Base-by-base conservation (phyloP, 106 monocot genomes). In the Phalaenopsis equestris region DNA sequence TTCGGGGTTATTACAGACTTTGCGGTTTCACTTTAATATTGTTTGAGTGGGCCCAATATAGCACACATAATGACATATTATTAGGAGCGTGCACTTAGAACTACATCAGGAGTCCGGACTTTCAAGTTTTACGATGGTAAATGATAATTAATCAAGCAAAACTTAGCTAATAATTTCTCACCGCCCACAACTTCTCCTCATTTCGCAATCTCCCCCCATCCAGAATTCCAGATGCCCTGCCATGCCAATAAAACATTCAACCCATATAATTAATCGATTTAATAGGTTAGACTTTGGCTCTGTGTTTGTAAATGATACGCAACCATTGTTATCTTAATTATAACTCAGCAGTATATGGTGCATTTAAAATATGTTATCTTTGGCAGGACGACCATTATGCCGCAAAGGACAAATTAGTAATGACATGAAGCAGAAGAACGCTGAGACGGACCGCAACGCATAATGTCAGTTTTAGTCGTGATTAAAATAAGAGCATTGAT, bases 401-500 rank as follows among this genome's bases (percentile, higher is more conserved):
- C 14, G 38, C 39, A 38, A 70, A 38, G 14, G 70, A 70, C 70
- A 70, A 70, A 39, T 39, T 38, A 37, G 39, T 14, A 10, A 38
- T 70, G 70, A 38, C 38, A 38, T 70, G 11, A 10, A 70, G 37
- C n/a, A 30, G 70, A 8, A 65, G 21, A 23, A 65, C 6, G 9
- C 21, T 65, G 12, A 65, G 10, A 21, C 5, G 64, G 5, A 65
- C 64, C 7, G 8, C 8, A 39, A 70, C 70, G 30, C 70, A 30
- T 70, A 30, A 39, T 38, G 37, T 70, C 38, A 70, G 6, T 70
- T 30, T 52, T 37, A 39, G 70, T 38, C 70, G 4, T 70, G 8
- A 38, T 70, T 70, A 70, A 70, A 70, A 19, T 70, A 70, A 70
- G 16, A 70, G 39, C 70, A 9, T 38, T 37, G 70, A 70, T 70